Conservation (phyloP, 108 stramenopile genomes). For the Skeletonema menzelii region DNA sequence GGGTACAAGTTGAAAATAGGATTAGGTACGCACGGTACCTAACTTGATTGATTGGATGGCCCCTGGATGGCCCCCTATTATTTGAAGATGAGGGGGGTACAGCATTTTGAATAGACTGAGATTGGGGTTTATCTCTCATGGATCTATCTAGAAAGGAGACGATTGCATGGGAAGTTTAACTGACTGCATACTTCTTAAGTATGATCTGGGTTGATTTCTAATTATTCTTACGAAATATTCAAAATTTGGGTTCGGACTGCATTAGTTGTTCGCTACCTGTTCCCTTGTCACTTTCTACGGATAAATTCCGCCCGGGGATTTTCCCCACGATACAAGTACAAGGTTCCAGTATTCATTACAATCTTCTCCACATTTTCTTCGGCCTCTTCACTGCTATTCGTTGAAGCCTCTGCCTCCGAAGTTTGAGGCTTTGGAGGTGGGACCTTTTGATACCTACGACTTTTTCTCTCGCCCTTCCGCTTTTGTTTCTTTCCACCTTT, state of each 20-base stretch:
- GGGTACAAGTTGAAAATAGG: too few relatives aligned
- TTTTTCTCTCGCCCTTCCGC: conserved; percentile 6
- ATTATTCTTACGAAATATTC: background rate
- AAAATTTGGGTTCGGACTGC: background rate
- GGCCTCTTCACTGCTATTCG: conserved; percentile 1
- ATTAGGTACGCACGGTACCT: too few relatives aligned
- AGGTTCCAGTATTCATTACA: conserved; percentile 57
- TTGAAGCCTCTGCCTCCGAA: conserved; percentile 2
- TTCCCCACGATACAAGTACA: conserved; percentile 55
- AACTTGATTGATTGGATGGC: too few relatives aligned
- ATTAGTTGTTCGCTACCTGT: background rate
- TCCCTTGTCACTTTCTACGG: conserved; percentile 33
- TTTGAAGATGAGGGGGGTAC: too few relatives aligned
- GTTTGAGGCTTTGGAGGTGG: background rate
- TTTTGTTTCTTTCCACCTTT: conserved; percentile 3
- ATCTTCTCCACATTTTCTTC: conserved; percentile 52
- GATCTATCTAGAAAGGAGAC: too few relatives aligned
- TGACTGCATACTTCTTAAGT: too few relatives aligned
- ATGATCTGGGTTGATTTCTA: background rate
- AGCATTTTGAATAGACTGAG: too few relatives aligned
- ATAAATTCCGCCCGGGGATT: conserved; percentile 57
- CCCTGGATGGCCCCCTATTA: too few relatives aligned
- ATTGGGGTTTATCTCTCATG: too few relatives aligned
- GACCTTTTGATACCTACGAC: conserved; percentile 6
- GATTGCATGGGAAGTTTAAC: too few relatives aligned